Evolutionary conservation across 2,329 filamentous ascomycete species (phyloP), one percentile per base, ranked within the genome.

Genomic region (Aspergillus sp.): DNA sequence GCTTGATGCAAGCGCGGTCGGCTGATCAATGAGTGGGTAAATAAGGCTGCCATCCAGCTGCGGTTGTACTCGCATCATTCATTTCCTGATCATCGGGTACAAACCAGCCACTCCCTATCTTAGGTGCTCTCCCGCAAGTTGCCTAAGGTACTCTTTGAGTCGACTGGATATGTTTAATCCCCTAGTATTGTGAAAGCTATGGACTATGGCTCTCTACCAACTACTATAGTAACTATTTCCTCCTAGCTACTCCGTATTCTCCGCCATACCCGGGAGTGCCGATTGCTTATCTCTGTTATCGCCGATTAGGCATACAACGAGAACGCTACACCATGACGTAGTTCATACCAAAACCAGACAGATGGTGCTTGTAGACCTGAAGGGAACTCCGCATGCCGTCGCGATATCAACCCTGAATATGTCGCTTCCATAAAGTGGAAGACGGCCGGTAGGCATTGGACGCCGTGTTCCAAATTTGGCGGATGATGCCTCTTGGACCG

Each of bases 21-120:
- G 56, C 27, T 54, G 56, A 58, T 58, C 44, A 41, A 43, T 48
- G 45, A 31, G 37, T 46, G 45, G 15, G 27, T 9, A 31, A 31
- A 31, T 11, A 19, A 31, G 11, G 14, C 15, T 40, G 19, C 17
- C 44, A 31, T n/a, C 15, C 23, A 17, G 4, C 9, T 17, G 35
- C 2, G 14, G 27, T 31, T 31, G 27, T 11, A 31, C 27, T 31
- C 27, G 27, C 27, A 31, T 31, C 27, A 9, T 31, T 31, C 27
- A 31, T 8, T 31, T 8, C 27, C 27, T 37, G 35, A 37, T 37
- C 35, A 37, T 37, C 35, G 35, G 35, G 35, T 15, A n/a, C 2
- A 12, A 15, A n/a, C 35, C 35, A n/a, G 35, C 35, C 35, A 37
- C 35, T n/a, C 35, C 15, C 35, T n/a, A 37, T 12, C 5, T 37